Conservation (phyloP, 2,329 filamentous ascomycete genomes). For the Pestalotiopsis sp. region DNA sequence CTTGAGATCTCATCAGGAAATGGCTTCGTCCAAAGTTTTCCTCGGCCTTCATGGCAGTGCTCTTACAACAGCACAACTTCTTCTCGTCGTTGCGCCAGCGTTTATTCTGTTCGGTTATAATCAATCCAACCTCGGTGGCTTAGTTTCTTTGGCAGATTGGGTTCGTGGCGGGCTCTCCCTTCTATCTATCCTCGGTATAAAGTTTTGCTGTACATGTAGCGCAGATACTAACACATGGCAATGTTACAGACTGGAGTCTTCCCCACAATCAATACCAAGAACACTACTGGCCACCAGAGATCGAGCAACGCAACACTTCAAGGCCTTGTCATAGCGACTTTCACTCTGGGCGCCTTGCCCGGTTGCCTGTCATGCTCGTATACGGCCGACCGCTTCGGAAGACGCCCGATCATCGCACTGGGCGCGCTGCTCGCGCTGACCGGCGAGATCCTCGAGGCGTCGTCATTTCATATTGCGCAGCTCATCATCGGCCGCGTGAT, state of each 20-base stretch:
- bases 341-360: conserved; percentile 37
- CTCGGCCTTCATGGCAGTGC: conserved; percentile 37
- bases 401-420: conserved; percentile 20
- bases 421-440: conserved; percentile 38
- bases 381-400: conserved; percentile 39
- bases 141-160: conserved; percentile 33
- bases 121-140: conserved; percentile 38
- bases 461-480: conserved; percentile 38
- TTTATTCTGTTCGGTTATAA: conserved; percentile 44
- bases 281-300: conserved; percentile 24
- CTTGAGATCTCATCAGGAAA: background rate
- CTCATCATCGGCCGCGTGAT: conserved; percentile 41
- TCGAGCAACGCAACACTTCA: conserved; percentile 9
- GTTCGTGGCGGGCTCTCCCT: conserved; percentile 12
- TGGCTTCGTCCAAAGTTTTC: background rate
- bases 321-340: conserved; percentile 34
- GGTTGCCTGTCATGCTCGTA: conserved; percentile 36
- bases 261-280: conserved; percentile 38
- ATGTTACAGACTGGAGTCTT: conserved; percentile 27
- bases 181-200: background rate
- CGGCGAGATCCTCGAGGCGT: conserved; percentile 40
- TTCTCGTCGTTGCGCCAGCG: conserved; percentile 42
- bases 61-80: conserved; percentile 37
- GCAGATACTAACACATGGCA: background rate
- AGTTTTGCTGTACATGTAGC: background rate